Conservation (phyloP, 768 basidiomycete species). For the Tulasnella sp. region DNA sequence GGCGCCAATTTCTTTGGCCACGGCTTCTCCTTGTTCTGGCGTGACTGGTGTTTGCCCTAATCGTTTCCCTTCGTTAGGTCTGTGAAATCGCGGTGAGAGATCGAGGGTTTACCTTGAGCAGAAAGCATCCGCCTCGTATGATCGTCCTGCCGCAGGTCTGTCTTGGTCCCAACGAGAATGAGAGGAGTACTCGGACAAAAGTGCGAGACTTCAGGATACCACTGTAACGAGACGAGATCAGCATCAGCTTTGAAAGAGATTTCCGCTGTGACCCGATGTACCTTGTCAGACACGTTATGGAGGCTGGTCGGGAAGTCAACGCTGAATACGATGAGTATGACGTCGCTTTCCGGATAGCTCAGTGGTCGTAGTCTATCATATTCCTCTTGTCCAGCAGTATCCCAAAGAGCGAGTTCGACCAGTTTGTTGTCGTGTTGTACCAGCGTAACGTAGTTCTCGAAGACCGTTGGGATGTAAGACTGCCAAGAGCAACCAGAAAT, state of each 20-base stretch:
- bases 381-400: constrained; percentile 96
- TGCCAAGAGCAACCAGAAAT: constrained; percentile 37
- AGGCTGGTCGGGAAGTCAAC: constrained; percentile 89
- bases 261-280: constrained; percentile 35
- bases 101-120: constrained; percentile 58
- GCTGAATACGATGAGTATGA: constrained; percentile 91
- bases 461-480: constrained; percentile 91
- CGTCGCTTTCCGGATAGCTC: constrained; percentile 84
- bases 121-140: constrained; percentile 81
- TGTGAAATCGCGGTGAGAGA: constrained; percentile 20
- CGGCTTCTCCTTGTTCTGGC: constrained; percentile 72
- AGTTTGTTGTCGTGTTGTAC: constrained; percentile 82
- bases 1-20: constrained; percentile 91
- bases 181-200: constrained; percentile 87
- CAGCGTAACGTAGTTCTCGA: constrained; percentile 90
- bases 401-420: constrained; percentile 96
- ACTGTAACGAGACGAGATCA: constrained; percentile 48
- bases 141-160: constrained; percentile 81
- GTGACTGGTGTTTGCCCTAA: constrained; percentile 66
- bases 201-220: constrained; percentile 90
- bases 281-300: constrained; percentile 87
- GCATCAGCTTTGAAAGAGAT: background rate
- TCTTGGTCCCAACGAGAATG: constrained; percentile 91
- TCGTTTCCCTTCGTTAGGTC: background rate
- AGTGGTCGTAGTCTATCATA: constrained; percentile 85